Percentiles rank a stretch among this genome's conserved stretches.
Conservation (phyloP, 2,329 filamentous ascomycete genomes). For the Fusarium austroafricanum region DNA sequence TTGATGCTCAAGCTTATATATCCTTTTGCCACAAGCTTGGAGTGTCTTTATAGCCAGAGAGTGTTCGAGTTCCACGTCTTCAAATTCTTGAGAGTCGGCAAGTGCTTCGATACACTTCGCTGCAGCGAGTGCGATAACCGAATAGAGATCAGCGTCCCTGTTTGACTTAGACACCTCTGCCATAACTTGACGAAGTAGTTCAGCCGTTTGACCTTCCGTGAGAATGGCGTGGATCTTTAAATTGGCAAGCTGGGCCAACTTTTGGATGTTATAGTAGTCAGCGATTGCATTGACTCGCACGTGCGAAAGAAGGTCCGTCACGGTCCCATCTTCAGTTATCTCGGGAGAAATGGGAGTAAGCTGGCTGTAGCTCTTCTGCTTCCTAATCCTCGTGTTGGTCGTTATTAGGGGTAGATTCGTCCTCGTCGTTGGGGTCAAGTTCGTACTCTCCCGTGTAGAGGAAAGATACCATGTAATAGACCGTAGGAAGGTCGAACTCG, state of each 20-base stretch:
- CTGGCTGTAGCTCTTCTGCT: fast-evolving
- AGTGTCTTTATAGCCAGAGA: background rate
- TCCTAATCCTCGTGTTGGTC: fast-evolving
- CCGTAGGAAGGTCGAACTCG: background rate
- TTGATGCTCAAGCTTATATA: fast-evolving
- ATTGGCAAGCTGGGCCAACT: background rate
- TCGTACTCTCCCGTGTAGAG: background rate
- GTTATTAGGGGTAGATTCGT: fast-evolving
- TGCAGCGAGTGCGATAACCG: background rate
- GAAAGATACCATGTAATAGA: background rate
- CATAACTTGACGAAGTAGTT: background rate
- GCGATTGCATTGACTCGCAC: background rate
- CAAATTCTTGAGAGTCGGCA: fast-evolving
- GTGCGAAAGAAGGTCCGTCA: background rate
- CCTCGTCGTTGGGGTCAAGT: background rate
- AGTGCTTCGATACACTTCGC: background rate
- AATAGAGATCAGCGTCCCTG: fast-evolving
- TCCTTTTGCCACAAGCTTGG: fast-evolving
- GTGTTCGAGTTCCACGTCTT: background rate
- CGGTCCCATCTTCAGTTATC: no score
- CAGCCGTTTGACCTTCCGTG: fast-evolving
- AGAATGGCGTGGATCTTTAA: background rate
- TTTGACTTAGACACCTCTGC: background rate
- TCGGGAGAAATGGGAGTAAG: fast-evolving
- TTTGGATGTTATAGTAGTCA: background rate